Percentiles rank a stretch among this genome's conserved stretches.
Evolutionary conservation across 2,329 filamentous ascomycete genomes (phyloP).

Genomic region (Penicillium expansum): DNA sequence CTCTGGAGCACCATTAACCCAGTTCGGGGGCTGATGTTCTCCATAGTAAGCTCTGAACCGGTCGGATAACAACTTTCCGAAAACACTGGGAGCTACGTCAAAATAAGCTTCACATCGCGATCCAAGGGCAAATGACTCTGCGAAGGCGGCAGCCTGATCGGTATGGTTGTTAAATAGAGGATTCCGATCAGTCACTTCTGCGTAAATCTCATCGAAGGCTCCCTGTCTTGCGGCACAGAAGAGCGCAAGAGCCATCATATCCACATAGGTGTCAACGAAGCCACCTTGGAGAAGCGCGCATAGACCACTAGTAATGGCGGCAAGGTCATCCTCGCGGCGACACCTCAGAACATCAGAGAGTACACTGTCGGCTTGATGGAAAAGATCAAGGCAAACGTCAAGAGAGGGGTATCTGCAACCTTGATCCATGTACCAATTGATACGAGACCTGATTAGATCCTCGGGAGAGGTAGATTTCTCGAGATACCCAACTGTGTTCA

Average conservation of each 20-base stretch:
- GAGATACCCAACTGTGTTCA: slow-evolving; percentile 43
- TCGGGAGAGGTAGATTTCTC: slow-evolving; percentile 37
- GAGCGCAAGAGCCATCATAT: slow-evolving; percentile 57
- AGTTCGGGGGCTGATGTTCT: slow-evolving; percentile 50
- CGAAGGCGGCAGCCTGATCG: slow-evolving; percentile 63
- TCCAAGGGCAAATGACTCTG: slow-evolving; percentile 62
- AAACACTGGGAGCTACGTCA: slow-evolving; percentile 51
- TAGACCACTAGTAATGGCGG: slow-evolving; percentile 39
- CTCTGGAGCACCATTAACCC: slow-evolving; percentile 50
- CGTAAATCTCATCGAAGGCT: slow-evolving; percentile 61
- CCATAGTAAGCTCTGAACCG: slow-evolving; percentile 47
- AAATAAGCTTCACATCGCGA: slow-evolving; percentile 64
- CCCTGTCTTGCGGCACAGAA: slow-evolving; percentile 57
- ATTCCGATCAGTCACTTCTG: slow-evolving; percentile 61
- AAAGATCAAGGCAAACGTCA: slow-evolving; percentile 36
- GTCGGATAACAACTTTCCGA: slow-evolving; percentile 46
- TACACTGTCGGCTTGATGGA: slow-evolving; percentile 35
- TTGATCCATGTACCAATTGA: slow-evolving; percentile 45
- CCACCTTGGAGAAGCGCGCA: slow-evolving; percentile 31
- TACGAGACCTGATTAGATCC: slow-evolving; percentile 38
- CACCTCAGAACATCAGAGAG: slow-evolving; percentile 31
- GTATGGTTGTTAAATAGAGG: slow-evolving; percentile 60
- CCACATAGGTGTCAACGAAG: slow-evolving; percentile 48
- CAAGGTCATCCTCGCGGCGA: slow-evolving; percentile 36
- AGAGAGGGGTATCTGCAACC: slow-evolving; percentile 37